These are phyloP conservation scores for Suhomyces yuchorum DNA, from an alignment of 1,139 yeast genomes.

Conservation along the genomic window DNA sequence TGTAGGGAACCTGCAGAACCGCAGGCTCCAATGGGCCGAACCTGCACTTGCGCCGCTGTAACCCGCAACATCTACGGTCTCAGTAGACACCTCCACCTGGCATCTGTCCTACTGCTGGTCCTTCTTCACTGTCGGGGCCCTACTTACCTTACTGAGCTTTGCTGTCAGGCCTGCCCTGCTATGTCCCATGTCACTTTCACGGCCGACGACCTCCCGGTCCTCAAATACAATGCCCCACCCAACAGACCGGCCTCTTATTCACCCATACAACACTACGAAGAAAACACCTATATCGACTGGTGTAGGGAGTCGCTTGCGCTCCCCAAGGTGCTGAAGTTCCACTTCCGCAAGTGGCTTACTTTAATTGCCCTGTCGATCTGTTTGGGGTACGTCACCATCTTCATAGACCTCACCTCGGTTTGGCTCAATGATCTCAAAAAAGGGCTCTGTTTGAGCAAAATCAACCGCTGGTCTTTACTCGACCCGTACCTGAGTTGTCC, in stretches of 20 bases:
- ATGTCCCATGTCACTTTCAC: slow-evolving; percentile 1
- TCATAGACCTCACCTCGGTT: slow-evolving; percentile 60
- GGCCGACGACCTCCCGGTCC: slow-evolving; percentile 11
- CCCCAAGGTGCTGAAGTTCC: slow-evolving; percentile 14
- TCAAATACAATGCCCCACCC: slow-evolving; percentile 5
- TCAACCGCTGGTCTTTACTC: slow-evolving; percentile 46
- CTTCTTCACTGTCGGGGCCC: background rate
- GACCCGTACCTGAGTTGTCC: slow-evolving; percentile 52
- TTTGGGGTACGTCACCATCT: slow-evolving; percentile 61
- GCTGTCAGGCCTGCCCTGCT: background rate
- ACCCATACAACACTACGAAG: slow-evolving; percentile 21
- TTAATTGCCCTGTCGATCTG: slow-evolving; percentile 56
- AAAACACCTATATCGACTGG: slow-evolving; percentile 44
- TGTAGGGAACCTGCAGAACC: background rate
- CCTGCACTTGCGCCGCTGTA: background rate
- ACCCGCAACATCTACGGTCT: background rate
- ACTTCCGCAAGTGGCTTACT: slow-evolving; percentile 56
- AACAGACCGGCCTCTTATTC: slow-evolving; percentile 2
- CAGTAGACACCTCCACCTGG: background rate
- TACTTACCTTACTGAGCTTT: background rate
- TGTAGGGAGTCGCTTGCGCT: slow-evolving; percentile 16
- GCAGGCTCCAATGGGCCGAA: background rate
- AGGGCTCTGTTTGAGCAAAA: slow-evolving; percentile 41
- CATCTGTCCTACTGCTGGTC: background rate
- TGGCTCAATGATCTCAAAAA: slow-evolving; percentile 66